Conservation (phyloP, 371 early-diverging fungal genomes). For the Syncephalastrum sp. region DNA sequence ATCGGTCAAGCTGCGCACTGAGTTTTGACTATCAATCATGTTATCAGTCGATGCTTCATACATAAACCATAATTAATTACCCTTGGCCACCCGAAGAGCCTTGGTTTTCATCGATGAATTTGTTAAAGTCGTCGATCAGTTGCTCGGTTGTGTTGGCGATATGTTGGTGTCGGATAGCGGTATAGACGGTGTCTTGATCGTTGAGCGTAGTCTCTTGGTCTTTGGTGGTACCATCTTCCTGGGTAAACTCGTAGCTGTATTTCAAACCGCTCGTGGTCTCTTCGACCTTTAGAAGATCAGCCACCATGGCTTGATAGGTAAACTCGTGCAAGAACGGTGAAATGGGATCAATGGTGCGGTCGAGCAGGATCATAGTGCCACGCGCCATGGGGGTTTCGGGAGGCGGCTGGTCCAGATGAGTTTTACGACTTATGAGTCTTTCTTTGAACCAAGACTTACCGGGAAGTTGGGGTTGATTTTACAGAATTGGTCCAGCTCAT, state of each 20-base stretch:
- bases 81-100: conserved; percentile 45
- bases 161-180: conserved; percentile 87
- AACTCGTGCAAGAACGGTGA: conserved; percentile 93
- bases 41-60: neutral
- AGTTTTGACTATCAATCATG: conserved; percentile 38
- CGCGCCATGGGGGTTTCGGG: conserved; percentile 63
- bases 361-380: conserved; percentile 81
- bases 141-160: conserved; percentile 89
- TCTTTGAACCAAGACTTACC: conserved; percentile 22
- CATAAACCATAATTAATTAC: neutral
- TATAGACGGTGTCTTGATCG: conserved; percentile 76
- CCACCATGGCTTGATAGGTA: conserved; percentile 92
- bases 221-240: conserved; percentile 52
- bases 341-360: conserved; percentile 85
- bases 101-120: conserved; percentile 66
- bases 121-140: conserved; percentile 78
- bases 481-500: conserved; percentile 61
- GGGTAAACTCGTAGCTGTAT: conserved; percentile 63
- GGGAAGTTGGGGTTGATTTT: conserved; percentile 63
- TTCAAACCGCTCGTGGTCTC: conserved; percentile 56
- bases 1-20: conserved; percentile 71
- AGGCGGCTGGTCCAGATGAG: conserved; percentile 37
- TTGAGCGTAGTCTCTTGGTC: conserved; percentile 63
- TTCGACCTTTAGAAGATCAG: conserved; percentile 81
- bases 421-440: neutral